Base-by-base conservation (phyloP, 108 stramenopile genomes). In the Nannochloropsis salina region DNA sequence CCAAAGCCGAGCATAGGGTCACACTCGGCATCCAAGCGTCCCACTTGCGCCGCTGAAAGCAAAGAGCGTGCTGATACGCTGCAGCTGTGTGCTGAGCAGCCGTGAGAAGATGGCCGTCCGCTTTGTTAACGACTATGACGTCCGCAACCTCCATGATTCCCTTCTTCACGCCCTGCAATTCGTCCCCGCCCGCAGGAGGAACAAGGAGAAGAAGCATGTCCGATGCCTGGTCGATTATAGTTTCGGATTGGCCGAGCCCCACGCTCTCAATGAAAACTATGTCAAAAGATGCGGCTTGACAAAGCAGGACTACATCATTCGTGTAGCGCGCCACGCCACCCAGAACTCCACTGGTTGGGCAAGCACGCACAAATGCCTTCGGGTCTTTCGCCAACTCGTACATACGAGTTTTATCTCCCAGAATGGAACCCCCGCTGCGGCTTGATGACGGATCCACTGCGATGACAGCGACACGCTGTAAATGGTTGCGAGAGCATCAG, bases 361-460 rank as follows among this genome's bases (percentile, higher is more conserved):
- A 96, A 12, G 97, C 97, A 41, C 99, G 93, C 44, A 99, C 94
- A 90, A 94, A 98, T 9, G 96, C 96, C 42, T 90, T 44, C 10
- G 87, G 87, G 83, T 96, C 90, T 42, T 92, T 89, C 5, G 94
- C 93, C 41, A 99, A 93, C 87, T 93, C 90, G 11, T 93, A 88
- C 99, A 99, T 99, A 43, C 99, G 93, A 1, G 99, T 99, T 85
- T 97, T 97, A 87, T 99, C 99, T 12, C 97, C 98, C 42, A 99
- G 90, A 80, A 99, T 98, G n/a, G 95, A 95, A 6, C 98, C 97
- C 9, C 97, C 98, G 9, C 94, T 94, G 9, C 94, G 86, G 45
- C 88, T 87, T 3, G 94, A 95, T 9, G 95, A 94, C 5, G 97
- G 97, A 91, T 98, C 97, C 47, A 97, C 91, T 80, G 95, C 93